Percentiles rank a stretch among this genome's conserved stretches.
Conservation (phyloP, 2,329 filamentous ascomycete species). For the Blumeriella jaapii region DNA sequence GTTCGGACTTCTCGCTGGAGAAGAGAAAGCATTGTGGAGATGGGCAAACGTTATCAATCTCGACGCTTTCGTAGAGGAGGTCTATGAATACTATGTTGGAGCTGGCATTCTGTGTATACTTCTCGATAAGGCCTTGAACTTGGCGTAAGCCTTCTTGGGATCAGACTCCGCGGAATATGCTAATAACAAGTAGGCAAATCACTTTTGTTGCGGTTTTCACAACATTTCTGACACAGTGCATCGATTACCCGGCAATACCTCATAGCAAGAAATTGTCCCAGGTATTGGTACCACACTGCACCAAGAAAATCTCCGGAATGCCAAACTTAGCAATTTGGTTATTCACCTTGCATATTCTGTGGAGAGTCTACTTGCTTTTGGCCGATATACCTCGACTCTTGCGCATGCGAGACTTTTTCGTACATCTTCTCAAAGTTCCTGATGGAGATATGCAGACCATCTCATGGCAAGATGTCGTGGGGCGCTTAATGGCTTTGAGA, state of each 20-base stretch:
- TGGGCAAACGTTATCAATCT: conserved; percentile 63
- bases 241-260: conserved; percentile 51
- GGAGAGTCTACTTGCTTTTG: conserved; percentile 44
- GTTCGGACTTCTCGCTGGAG: conserved; percentile 35
- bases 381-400: conserved; percentile 47
- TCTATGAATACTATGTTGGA: conserved; percentile 56
- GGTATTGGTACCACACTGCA: conserved; percentile 51
- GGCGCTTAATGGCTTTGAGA: conserved; percentile 56
- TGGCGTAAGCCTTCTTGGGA: conserved; percentile 36
- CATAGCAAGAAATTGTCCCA: conserved; percentile 35
- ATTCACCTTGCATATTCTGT: conserved; percentile 54
- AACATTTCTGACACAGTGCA: conserved; percentile 57
- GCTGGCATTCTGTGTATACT: conserved; percentile 61
- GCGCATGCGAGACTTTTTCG: conserved; percentile 59
- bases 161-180: not conserved
- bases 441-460: conserved; percentile 64
- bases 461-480: conserved; percentile 62
- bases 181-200: conserved; percentile 37
- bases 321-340: conserved; percentile 40
- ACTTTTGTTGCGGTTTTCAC: conserved; percentile 57
- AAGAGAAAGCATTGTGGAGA: conserved; percentile 59
- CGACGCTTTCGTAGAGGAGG: conserved; percentile 56
- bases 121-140: conserved; percentile 42
- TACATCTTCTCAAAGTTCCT: conserved; percentile 54
- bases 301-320: conserved; percentile 30